Percentiles rank a stretch among this genome's conserved stretches.
phyloP scores from a whole-genome alignment of 768 basidiomycete species.

The Lepiota venenata region DNA sequence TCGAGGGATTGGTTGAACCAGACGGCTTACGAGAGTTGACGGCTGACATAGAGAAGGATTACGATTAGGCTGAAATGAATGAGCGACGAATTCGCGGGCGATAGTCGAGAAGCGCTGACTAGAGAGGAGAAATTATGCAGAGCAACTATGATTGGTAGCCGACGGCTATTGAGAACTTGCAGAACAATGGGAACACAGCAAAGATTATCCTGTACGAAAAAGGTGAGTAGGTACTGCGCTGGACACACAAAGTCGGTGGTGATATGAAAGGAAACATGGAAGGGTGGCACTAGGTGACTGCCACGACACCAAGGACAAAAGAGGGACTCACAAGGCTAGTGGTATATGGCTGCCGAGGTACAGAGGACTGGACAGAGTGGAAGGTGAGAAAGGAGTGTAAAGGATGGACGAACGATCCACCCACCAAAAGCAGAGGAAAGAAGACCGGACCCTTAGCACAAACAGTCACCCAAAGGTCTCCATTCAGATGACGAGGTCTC shows the following conservation, averaged over 20 bases:
- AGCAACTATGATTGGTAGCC: conserved; percentile 5
- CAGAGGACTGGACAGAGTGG: conserved; percentile 22
- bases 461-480: conserved; percentile 13
- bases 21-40: conserved; percentile 64
- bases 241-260: neutral
- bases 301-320: neutral
- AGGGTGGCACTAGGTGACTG: neutral
- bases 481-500: conserved; percentile 13
- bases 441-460: conserved; percentile 18
- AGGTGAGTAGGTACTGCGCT: neutral
- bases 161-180: neutral
- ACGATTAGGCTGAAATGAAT: conserved; percentile 23
- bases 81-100: conserved; percentile 13
- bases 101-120: conserved; percentile 9
- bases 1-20: conserved; percentile 63
- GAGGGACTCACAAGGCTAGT: conserved; percentile 10
- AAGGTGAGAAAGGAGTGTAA: conserved; percentile 25
- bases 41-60: conserved; percentile 30
- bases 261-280: neutral
- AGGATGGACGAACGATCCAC: conserved; percentile 8
- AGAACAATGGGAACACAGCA: neutral
- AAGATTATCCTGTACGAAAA: conserved; percentile 1
- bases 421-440: conserved; percentile 7
- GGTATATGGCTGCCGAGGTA: conserved; percentile 15
- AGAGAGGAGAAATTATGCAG: conserved; percentile 1